Conservation (phyloP, 805 yeast species). For the Kuraishia capsulata region DNA sequence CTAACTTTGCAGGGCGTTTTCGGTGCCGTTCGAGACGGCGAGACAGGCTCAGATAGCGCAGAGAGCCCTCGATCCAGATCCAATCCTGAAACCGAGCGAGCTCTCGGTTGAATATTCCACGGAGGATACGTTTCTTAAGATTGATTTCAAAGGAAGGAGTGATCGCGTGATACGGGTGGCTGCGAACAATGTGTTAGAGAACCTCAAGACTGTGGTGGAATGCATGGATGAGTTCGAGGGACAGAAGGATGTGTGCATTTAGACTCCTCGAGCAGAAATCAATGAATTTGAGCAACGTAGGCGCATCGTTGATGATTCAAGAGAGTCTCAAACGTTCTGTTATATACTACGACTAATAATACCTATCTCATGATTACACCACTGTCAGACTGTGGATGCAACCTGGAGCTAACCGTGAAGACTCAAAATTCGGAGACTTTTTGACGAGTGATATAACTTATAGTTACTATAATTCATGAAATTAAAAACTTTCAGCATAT, state of each 20-base stretch:
- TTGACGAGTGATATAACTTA: no score
- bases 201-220: constrained; percentile 67
- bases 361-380: neutral
- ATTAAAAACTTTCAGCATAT: no score
- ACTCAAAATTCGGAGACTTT: no score
- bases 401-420: no score
- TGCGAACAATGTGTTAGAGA: constrained; percentile 71
- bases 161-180: constrained; percentile 80
- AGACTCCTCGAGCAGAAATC: no score
- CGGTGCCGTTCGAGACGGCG: constrained; percentile 53
- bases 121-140: constrained; percentile 27
- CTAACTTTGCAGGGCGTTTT: constrained; percentile 35
- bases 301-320: constrained; percentile 11
- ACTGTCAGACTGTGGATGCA: no score
- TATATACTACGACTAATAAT: neutral
- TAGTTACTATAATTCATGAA: no score
- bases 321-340: neutral
- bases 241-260: constrained; percentile 1
- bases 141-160: constrained; percentile 49
- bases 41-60: constrained; percentile 58
- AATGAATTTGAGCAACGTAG: constrained; percentile 9
- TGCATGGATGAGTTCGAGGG: constrained; percentile 65
- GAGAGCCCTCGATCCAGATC: constrained; percentile 64
- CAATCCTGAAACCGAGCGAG: constrained; percentile 66
- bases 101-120: constrained; percentile 37